Conservation (phyloP, 345 rosid genomes). For the Salix purpurea region DNA sequence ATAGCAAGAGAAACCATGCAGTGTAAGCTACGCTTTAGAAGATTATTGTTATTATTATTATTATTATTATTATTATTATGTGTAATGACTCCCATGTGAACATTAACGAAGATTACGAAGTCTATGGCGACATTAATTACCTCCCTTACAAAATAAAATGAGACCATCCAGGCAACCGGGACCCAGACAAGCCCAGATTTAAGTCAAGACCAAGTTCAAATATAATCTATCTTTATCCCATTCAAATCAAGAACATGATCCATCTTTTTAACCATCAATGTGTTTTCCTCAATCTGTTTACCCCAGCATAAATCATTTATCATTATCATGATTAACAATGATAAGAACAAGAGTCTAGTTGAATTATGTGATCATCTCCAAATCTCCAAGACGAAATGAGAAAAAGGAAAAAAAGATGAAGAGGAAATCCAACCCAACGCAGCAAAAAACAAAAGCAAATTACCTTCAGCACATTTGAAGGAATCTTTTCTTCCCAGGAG, state of each 20-base stretch:
- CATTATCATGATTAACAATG: not conserved
- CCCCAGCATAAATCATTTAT: not conserved
- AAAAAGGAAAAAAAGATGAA: not conserved
- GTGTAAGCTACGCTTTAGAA: too few relatives aligned
- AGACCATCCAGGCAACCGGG: conserved; percentile 16
- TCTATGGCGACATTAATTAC: too few relatives aligned
- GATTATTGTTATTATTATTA: too few relatives aligned
- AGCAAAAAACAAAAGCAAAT: not conserved
- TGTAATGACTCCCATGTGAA: not conserved
- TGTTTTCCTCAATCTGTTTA: not conserved
- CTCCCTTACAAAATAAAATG: not conserved
- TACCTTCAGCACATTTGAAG: not conserved
- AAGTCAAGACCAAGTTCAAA: not conserved
- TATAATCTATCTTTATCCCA: not conserved
- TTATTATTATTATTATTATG: too few relatives aligned
- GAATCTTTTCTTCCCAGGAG: conserved; percentile 8
- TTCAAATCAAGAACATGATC: conserved; percentile 13
- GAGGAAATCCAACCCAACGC: not conserved
- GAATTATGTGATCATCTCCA: conserved; percentile 9
- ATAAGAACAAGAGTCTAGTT: not conserved
- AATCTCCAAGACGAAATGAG: not conserved
- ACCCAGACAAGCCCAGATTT: conserved; percentile 17
- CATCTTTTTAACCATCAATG: not conserved
- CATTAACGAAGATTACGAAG: not conserved
- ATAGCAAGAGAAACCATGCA: too few relatives aligned